Base-by-base conservation (phyloP, 2,329 filamentous ascomycete species). In the Trichoderma arundinaceum region DNA sequence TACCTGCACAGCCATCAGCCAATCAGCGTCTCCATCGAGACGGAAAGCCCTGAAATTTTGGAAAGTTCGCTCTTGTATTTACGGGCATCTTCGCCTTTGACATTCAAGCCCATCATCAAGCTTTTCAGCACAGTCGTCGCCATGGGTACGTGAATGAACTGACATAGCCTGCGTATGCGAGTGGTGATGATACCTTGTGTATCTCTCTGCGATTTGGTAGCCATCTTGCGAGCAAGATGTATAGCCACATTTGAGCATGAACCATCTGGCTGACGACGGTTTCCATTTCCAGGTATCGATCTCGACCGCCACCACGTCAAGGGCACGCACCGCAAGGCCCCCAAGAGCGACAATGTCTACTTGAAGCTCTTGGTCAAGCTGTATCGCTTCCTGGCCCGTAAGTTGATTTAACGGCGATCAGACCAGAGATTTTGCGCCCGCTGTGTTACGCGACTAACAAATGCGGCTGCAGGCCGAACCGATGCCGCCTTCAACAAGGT, bases 401-500 rank as follows among this genome's bases (percentile, higher is more conserved):
- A 83, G 90, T 89, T n/a, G 17, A n/a, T 17, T 32, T 17, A 33
- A 17, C 7, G 3, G 46, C 2, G 3, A n/a, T 6, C 9, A 32
- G n/a, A 53, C 33, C 1, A 15, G 33, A 22, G 43, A 35, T 59
- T 48, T 10, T 5, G 54, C 28, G 44, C 33, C 3, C 35, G 38
- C 15, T 51, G n/a, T 13, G 1, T 28, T 51, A 35, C 22, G 35
- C 22, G 44, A 57, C 48, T 57, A 64, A 57, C 19, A 39, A 38
- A n/a, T 53, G 43, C 5, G 63, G 33, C 3, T 43, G 1, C 75
- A 96, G 92, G 93, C 84, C 94, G 95, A 80, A 99, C 95, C 80
- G 95, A 98, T 82, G 88, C 92, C 72, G 88, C 88, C 84, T 99
- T 99, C 92, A 99, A 99, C 91, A 96, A 97, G 88, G 92, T 95